Percentiles rank a stretch among this genome's conserved stretches.
Conservation (phyloP, 2,329 filamentous ascomycete genomes). For the Beauveria sp. region DNA sequence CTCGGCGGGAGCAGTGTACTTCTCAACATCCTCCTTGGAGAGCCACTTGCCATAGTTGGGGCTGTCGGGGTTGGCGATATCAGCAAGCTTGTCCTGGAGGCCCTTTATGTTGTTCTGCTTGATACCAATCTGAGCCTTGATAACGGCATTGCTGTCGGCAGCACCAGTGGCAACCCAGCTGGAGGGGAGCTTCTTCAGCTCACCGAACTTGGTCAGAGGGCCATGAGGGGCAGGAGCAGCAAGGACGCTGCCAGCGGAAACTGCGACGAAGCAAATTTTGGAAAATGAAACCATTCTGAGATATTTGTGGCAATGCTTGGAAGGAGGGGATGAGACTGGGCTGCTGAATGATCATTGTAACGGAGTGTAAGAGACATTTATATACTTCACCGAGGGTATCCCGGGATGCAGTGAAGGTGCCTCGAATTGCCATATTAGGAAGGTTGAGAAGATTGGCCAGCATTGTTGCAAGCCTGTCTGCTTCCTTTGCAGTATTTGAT, state of each 20-base stretch:
- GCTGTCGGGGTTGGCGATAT: constrained; percentile 20
- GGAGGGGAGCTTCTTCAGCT: constrained; percentile 2
- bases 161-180: constrained; percentile 1
- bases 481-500: not conserved
- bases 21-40: constrained; percentile 17
- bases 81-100: constrained; percentile 18
- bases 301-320: not conserved
- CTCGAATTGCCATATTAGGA: not conserved
- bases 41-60: constrained; percentile 21
- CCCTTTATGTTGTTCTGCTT: constrained; percentile 18
- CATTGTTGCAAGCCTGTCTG: not conserved
- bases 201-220: constrained; percentile 7
- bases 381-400: not conserved
- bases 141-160: not conserved
- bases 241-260: not conserved
- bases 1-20: constrained; percentile 18
- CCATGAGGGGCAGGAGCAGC: constrained; percentile 4
- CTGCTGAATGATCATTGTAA: not conserved
- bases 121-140: constrained; percentile 12
- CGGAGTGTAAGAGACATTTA: not conserved
- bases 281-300: constrained; percentile 10
- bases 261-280: constrained; percentile 10
- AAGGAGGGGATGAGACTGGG: not conserved
- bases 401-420: not conserved
- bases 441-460: not conserved